Percentiles rank a stretch among this genome's conserved stretches.
Evolutionary conservation across 2,329 filamentous ascomycete genomes (phyloP).

Genomic region (Colletotrichum spinosum): DNA sequence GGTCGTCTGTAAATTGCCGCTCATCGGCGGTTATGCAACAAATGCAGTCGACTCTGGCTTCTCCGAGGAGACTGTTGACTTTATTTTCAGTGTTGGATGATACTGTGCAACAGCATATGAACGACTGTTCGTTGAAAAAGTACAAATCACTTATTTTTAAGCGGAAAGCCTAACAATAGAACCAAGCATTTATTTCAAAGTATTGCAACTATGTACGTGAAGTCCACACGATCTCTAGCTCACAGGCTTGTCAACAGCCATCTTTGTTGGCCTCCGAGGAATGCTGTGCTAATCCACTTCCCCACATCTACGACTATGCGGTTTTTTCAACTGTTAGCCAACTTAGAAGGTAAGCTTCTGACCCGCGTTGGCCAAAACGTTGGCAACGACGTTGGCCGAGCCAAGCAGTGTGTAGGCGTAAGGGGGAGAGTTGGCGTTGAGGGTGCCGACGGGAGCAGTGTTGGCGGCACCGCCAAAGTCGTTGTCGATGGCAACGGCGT

Average conservation of each 20-base stretch:
- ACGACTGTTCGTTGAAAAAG: no score
- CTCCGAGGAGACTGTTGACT: no score
- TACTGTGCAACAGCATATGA: no score
- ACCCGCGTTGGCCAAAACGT: conserved; percentile 50
- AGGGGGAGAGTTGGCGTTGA: conserved; percentile 60
- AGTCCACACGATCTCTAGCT: no score
- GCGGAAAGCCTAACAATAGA: conserved; percentile 49
- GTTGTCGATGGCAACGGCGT: conserved; percentile 29
- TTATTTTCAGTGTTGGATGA: no score
- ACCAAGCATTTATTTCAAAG: no score
- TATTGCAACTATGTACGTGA: no score
- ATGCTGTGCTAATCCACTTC: conserved; percentile 48
- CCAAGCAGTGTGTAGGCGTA: conserved; percentile 59
- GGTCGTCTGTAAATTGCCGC: no score
- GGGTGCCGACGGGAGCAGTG: conserved; percentile 48
- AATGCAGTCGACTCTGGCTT: no score
- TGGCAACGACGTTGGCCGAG: conserved; percentile 55
- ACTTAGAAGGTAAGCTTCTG: conserved; percentile 44
- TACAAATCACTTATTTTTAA: conserved; percentile 55
- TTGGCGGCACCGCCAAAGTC: conserved; percentile 31
- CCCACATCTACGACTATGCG: no score
- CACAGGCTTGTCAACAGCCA: not conserved
- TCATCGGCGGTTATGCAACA: no score
- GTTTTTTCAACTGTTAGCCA: no score
- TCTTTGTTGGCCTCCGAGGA: conserved; percentile 61